Conservation (phyloP, 805 yeast species). For the Suhomyces vadensis region DNA sequence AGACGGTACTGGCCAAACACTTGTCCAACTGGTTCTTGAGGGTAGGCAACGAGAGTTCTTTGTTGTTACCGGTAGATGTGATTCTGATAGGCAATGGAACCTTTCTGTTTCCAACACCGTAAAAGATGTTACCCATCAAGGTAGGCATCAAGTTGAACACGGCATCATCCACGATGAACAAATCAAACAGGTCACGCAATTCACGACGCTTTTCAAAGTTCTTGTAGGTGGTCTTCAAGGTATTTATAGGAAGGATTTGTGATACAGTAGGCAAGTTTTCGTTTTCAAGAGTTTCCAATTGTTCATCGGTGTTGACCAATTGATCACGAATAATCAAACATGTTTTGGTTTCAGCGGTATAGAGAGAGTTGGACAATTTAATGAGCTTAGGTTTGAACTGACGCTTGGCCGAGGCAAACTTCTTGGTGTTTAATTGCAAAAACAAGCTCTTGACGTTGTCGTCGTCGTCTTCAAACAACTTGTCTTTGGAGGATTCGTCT, state of each 20-base stretch:
- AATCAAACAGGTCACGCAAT: conserved; percentile 63
- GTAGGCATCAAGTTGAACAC: conserved; percentile 79
- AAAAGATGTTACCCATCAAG: conserved; percentile 78
- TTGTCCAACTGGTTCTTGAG: conserved; percentile 60
- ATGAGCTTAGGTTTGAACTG: conserved; percentile 58
- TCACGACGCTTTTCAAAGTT: conserved; percentile 86
- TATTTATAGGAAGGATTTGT: conserved; percentile 67
- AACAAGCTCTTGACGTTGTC: conserved; percentile 56
- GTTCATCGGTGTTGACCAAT: conserved; percentile 44
- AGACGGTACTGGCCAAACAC: conserved; percentile 57
- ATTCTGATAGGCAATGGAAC: conserved; percentile 68
- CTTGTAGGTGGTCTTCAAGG: conserved; percentile 82
- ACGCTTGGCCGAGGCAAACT: conserved; percentile 60
- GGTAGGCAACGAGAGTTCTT: conserved; percentile 49
- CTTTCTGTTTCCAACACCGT: conserved; percentile 49
- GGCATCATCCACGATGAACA: conserved; percentile 84
- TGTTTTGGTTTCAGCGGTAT: conserved; percentile 39
- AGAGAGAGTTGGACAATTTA: conserved; percentile 48
- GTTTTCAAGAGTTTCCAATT: conserved; percentile 48
- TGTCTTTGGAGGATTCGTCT: conserved; percentile 28
- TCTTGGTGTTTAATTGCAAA: conserved; percentile 64
- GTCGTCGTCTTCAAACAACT: conserved; percentile 51
- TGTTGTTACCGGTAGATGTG: conserved; percentile 27
- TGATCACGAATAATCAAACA: conserved; percentile 73
- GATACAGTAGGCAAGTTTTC: conserved; percentile 46